phyloP scores from a whole-genome alignment of 495 filamentous ascomycete genomes.

The Aspergillus baeticus region DNA sequence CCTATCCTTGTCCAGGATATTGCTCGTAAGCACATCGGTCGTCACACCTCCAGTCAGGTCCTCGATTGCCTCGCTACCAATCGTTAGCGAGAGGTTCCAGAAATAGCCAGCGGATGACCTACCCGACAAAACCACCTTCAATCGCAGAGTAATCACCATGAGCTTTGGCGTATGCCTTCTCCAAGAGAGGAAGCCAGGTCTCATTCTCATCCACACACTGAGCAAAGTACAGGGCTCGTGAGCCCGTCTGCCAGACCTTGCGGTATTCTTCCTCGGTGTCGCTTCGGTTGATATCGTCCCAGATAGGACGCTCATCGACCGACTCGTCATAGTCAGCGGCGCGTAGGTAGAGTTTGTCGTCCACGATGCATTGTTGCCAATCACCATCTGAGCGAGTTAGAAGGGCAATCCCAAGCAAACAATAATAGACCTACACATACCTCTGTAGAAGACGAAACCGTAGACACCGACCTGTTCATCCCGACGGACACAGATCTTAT shows the following conservation, averaged over 20 bases:
- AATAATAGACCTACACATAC: constrained; percentile 31
- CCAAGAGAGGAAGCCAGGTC: constrained; percentile 90
- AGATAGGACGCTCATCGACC: constrained; percentile 62
- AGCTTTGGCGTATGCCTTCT: constrained; percentile 96
- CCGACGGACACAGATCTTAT: constrained; percentile 77
- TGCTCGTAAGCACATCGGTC: constrained; percentile 71
- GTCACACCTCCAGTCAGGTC: constrained; percentile 93
- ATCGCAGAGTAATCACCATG: constrained; percentile 85
- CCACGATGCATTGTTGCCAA: constrained; percentile 88
- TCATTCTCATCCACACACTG: constrained; percentile 84
- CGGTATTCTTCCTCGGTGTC: constrained; percentile 79
- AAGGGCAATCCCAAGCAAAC: not conserved
- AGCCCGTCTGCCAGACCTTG: constrained; percentile 71
- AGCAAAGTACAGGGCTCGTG: constrained; percentile 79
- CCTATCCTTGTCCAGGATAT: constrained; percentile 81
- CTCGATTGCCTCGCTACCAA: constrained; percentile 75
- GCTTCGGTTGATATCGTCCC: constrained; percentile 67
- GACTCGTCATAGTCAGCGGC: constrained; percentile 81
- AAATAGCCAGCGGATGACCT: constrained; percentile 1
- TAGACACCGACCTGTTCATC: constrained; percentile 86
- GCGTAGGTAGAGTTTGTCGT: constrained; percentile 79
- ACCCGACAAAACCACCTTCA: constrained; percentile 79
- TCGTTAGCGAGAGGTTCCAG: not conserved
- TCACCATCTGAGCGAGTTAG: constrained; percentile 64
- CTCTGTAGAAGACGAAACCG: constrained; percentile 89